These are phyloP conservation scores for Rusavskia elegans DNA, from an alignment of 495 filamentous ascomycete species.

Conservation along the genomic window DNA sequence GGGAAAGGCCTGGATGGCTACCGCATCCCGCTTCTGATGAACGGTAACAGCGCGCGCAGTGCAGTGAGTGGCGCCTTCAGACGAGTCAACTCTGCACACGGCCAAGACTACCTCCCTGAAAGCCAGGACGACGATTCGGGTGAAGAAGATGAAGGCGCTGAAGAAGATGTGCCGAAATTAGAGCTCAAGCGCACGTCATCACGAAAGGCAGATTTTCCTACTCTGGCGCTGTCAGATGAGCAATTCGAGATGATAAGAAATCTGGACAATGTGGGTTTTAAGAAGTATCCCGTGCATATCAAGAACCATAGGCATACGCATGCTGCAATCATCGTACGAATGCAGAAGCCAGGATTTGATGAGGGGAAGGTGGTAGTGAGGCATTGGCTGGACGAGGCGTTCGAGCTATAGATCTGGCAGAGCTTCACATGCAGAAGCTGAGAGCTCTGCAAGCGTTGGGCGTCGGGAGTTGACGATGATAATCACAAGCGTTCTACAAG, in stretches of 20 bases:
- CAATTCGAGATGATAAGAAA: constrained; percentile 74
- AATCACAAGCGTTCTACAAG: too few relatives aligned
- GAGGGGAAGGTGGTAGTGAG: constrained; percentile 66
- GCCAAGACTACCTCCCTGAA: constrained; percentile 42
- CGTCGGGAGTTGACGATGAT: too few relatives aligned
- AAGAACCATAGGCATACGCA: constrained; percentile 67
- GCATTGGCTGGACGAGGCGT: constrained; percentile 69
- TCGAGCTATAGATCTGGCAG: constrained; percentile 37
- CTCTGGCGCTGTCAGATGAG: constrained; percentile 55
- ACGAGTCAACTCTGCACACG: constrained; percentile 44
- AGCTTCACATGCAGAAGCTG: too few relatives aligned
- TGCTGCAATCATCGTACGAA: constrained; percentile 77
- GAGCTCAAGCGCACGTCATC: constrained; percentile 4
- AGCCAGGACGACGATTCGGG: constrained; percentile 1
- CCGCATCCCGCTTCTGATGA: constrained; percentile 58
- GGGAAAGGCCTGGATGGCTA: constrained; percentile 55
- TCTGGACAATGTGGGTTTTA: constrained; percentile 58
- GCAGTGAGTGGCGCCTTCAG: constrained; percentile 63
- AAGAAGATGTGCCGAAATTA: neutral
- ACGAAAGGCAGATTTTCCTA: constrained; percentile 32
- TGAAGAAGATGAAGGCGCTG: neutral
- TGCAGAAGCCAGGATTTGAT: constrained; percentile 39
- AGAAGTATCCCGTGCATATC: constrained; percentile 76
- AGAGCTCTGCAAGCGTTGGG: neutral
- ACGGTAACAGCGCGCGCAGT: constrained; percentile 33